phyloP scores from a whole-genome alignment of 768 basidiomycete genomes.

The Rickenella mellea region DNA sequence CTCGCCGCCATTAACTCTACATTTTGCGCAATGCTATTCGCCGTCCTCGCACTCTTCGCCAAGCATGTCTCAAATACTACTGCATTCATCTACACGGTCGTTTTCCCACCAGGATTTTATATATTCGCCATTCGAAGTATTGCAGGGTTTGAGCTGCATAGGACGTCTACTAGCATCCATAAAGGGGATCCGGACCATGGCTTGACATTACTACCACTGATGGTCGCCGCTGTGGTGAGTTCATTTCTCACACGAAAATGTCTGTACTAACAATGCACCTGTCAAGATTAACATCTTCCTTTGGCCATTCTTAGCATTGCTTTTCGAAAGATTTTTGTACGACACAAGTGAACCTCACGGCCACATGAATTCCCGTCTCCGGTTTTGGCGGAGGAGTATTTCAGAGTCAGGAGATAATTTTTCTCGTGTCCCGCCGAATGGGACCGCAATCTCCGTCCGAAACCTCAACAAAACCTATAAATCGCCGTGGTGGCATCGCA shows the following conservation, averaged over 20 bases:
- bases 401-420: conserved; percentile 18
- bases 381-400: no score
- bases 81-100: conserved; percentile 53
- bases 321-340: conserved; percentile 52
- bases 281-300: conserved; percentile 62
- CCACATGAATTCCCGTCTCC: conserved; percentile 3
- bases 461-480: conserved; percentile 52
- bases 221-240: conserved; percentile 58
- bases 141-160: conserved; percentile 56
- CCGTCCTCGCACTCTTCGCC: conserved; percentile 55
- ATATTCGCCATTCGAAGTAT: conserved; percentile 62
- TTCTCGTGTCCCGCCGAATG: conserved; percentile 20
- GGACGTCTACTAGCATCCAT: conserved; percentile 42
- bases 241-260: neutral
- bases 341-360: conserved; percentile 36
- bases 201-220: conserved; percentile 42
- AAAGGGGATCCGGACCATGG: conserved; percentile 52
- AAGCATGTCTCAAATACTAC: conserved; percentile 28
- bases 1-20: conserved; percentile 60
- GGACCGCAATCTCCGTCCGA: conserved; percentile 50
- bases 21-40: conserved; percentile 55
- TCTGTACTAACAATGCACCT: neutral
- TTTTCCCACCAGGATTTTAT: conserved; percentile 73
- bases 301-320: conserved; percentile 58
- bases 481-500: conserved; percentile 35